A percentile compares a stretch with the other conserved stretches of the same genome.
Conservation (phyloP, 805 yeast species). For the Barnettozyma pratensis region DNA sequence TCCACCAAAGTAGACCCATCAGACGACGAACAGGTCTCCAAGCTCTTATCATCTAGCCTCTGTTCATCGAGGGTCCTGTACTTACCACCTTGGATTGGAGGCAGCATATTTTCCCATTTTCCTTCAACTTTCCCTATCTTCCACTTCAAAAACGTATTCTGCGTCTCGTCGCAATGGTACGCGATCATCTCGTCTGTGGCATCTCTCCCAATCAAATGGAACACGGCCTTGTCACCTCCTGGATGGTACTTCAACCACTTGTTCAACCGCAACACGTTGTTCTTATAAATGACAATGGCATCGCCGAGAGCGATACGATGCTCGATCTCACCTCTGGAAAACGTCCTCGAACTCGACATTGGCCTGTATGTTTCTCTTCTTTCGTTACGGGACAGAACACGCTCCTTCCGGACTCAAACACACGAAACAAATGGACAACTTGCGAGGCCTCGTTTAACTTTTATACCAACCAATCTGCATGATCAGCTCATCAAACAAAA, state of each 20-base stretch:
- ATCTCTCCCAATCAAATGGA: slow-evolving; percentile 83
- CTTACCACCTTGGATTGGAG: slow-evolving; percentile 84
- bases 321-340: slow-evolving; percentile 45
- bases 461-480: not conserved
- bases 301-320: slow-evolving; percentile 62
- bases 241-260: slow-evolving; percentile 75
- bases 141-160: slow-evolving; percentile 46
- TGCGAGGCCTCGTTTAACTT: not conserved
- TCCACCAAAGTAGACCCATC: slow-evolving; percentile 8
- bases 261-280: slow-evolving; percentile 58
- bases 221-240: slow-evolving; percentile 82
- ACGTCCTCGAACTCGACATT: slow-evolving; percentile 19
- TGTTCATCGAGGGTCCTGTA: slow-evolving; percentile 32
- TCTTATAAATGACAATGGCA: slow-evolving; percentile 61
- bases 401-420: not conserved
- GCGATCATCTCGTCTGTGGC: slow-evolving; percentile 90
- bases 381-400: too few species aligned
- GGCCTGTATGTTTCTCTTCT: too few species aligned
- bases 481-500: not conserved
- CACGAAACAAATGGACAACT: not conserved
- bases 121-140: slow-evolving; percentile 59
- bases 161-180: slow-evolving; percentile 64
- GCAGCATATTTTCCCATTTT: slow-evolving; percentile 70
- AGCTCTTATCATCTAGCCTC: slow-evolving; percentile 2
- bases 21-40: not conserved